phyloP scores from a whole-genome alignment of 306 rosid genomes.

The Vigna hirtella region DNA sequence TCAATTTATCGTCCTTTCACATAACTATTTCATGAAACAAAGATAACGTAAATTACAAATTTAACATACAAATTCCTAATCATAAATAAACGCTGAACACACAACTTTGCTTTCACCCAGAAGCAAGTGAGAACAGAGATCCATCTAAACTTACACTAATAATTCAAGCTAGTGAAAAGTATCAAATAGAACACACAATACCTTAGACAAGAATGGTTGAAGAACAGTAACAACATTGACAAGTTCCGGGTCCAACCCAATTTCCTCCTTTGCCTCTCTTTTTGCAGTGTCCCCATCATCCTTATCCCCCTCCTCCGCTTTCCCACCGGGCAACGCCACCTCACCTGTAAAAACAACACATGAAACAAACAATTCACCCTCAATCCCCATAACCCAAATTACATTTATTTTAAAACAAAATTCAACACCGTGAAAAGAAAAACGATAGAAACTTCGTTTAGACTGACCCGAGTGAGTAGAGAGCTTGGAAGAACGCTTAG shows the following conservation, averaged over 20 bases:
- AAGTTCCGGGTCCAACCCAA: conserved; percentile 86
- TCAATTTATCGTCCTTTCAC: not conserved
- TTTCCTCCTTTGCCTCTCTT: conserved; percentile 93
- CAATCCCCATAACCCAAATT: conserved; percentile 8
- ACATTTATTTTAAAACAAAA: not conserved
- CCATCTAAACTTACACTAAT: conserved; percentile 5
- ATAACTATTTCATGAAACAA: conserved; percentile 33
- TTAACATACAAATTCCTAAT: conserved; percentile 19
- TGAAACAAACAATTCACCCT: conserved; percentile 5
- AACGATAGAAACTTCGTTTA: conserved; percentile 44
- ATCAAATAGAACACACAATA: conserved; percentile 31
- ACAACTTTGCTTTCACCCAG: conserved; percentile 37
- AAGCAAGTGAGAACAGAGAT: conserved; percentile 24
- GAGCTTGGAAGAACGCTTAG: conserved; percentile 75
- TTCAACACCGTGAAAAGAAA: not conserved
- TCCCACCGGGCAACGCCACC: conserved; percentile 96
- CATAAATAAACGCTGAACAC: not conserved
- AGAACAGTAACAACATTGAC: conserved; percentile 82
- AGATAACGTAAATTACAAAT: conserved; percentile 2
- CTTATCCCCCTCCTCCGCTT: conserved; percentile 87
- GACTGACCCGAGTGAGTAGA: conserved; percentile 89
- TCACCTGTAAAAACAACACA: conserved; percentile 65
- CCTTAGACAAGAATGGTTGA: conserved; percentile 96
- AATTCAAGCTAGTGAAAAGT: not conserved
- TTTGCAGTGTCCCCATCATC: conserved; percentile 90